These are phyloP conservation scores for Erysimum cheiri DNA, from an alignment of 441 rosid species.

Conservation along the genomic window DNA sequence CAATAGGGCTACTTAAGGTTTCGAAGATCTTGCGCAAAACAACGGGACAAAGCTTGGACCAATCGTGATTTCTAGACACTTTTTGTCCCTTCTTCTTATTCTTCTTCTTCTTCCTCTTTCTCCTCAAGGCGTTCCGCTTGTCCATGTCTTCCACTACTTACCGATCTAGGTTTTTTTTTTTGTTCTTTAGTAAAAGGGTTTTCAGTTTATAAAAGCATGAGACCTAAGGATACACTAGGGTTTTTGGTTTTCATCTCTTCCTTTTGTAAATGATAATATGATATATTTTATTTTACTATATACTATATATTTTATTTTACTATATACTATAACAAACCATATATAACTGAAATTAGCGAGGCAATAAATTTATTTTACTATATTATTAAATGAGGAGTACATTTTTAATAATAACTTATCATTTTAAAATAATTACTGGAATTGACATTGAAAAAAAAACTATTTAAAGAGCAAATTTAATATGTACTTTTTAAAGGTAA, in stretches of 20 bases:
- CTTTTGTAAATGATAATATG: too few relatives aligned
- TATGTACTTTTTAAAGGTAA: too few relatives aligned
- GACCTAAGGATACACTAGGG: not conserved
- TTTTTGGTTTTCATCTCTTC: not conserved
- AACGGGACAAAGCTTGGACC: constrained; percentile 23
- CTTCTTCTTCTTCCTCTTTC: not conserved
- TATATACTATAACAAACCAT: too few relatives aligned
- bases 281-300: too few relatives aligned
- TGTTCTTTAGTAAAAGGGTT: not conserved
- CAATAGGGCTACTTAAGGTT: constrained; percentile 4
- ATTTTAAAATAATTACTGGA: too few relatives aligned
- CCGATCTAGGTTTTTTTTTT: not conserved
- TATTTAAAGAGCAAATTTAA: too few relatives aligned
- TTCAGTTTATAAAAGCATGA: not conserved
- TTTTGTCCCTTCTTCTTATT: not conserved
- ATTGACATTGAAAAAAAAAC: too few relatives aligned
- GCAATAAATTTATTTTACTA: too few relatives aligned
- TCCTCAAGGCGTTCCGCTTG: not conserved
- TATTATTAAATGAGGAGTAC: too few relatives aligned
- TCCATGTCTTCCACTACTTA: not conserved
- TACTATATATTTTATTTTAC: too few relatives aligned
- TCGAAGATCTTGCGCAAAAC: not conserved
- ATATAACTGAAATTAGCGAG: too few relatives aligned
- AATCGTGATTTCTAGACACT: not conserved
- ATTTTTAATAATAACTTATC: too few relatives aligned